These are phyloP conservation scores for Gossypium longicalyx DNA, from an alignment of 345 rosid species.

Conservation along the genomic window DNA sequence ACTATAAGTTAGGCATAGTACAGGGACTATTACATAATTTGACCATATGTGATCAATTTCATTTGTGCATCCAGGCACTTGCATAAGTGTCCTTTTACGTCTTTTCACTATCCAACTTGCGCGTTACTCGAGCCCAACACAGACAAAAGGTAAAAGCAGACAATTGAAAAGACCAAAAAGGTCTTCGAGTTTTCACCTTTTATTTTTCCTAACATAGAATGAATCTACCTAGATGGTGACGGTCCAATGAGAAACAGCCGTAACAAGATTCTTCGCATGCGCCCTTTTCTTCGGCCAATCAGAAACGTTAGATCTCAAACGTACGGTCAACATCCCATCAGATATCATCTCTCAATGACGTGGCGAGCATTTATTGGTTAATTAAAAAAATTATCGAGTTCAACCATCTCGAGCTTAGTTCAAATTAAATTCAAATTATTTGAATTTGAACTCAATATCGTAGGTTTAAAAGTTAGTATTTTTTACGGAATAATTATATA, in stretches of 20 bases:
- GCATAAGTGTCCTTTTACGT: background rate
- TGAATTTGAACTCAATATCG: fast-evolving
- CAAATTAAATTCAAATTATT: too few species aligned
- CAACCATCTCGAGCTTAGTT: too few species aligned
- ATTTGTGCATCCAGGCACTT: too few species aligned
- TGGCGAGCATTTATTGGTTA: background rate
- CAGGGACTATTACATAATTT: too few species aligned
- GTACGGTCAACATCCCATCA: background rate
- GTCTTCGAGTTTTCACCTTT: too few species aligned
- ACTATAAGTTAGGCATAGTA: too few species aligned
- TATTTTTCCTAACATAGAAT: background rate
- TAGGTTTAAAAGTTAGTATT: too few species aligned
- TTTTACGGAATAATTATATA: fast-evolving
- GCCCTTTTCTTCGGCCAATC: too few species aligned
- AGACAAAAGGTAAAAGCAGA: too few species aligned
- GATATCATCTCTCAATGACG: background rate
- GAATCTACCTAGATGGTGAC: constrained; percentile 2
- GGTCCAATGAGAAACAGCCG: background rate
- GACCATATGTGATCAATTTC: too few species aligned
- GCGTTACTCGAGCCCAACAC: background rate
- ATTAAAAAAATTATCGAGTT: background rate
- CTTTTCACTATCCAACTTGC: background rate
- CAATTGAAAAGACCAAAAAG: background rate
- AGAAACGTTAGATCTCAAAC: background rate
- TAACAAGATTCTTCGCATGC: too few species aligned